A percentile compares a stretch with the other conserved stretches of the same genome.
These are phyloP conservation scores for Dioszegia hungarica DNA, from an alignment of 768 basidiomycete species.

Conservation along the genomic window DNA sequence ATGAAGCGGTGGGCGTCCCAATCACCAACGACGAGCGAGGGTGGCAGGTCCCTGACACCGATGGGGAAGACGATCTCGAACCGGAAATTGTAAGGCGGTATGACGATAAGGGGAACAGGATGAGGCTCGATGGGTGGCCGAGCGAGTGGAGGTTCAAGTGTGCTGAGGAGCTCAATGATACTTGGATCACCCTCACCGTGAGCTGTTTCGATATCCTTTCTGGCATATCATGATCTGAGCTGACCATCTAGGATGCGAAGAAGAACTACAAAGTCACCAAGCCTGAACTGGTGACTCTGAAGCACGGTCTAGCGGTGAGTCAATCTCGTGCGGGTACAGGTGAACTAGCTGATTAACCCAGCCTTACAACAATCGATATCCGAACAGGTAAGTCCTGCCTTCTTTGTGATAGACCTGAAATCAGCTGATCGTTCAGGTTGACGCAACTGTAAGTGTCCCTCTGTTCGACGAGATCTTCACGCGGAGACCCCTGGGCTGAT, in stretches of 20 bases:
- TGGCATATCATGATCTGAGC: background rate
- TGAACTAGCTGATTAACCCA: slow-evolving; percentile 8
- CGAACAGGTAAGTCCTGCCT: background rate
- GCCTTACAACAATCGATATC: slow-evolving; percentile 7
- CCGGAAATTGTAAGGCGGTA: background rate
- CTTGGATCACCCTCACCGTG: slow-evolving; percentile 10
- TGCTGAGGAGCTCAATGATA: background rate
- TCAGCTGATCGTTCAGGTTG: background rate
- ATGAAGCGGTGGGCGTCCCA: background rate
- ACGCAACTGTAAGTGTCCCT: too few species aligned
- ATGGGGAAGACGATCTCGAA: slow-evolving; percentile 1
- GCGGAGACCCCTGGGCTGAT: too few species aligned
- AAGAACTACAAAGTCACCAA: slow-evolving; percentile 18
- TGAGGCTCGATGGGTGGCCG: slow-evolving; percentile 4
- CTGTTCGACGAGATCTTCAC: too few species aligned
- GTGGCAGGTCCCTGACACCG: slow-evolving; percentile 5
- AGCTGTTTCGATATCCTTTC: background rate
- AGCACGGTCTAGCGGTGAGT: slow-evolving; percentile 19
- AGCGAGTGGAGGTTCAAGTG: slow-evolving; percentile 2
- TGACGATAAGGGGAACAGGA: background rate
- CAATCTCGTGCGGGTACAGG: background rate
- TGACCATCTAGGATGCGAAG: slow-evolving; percentile 17
- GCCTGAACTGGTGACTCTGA: slow-evolving; percentile 21
- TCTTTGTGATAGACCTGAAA: background rate
- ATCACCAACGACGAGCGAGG: background rate